A percentile compares a stretch with the other conserved stretches of the same genome.
phyloP scores from a whole-genome alignment of 2,329 filamentous ascomycete genomes.

The Neoarthrinium moseri region DNA sequence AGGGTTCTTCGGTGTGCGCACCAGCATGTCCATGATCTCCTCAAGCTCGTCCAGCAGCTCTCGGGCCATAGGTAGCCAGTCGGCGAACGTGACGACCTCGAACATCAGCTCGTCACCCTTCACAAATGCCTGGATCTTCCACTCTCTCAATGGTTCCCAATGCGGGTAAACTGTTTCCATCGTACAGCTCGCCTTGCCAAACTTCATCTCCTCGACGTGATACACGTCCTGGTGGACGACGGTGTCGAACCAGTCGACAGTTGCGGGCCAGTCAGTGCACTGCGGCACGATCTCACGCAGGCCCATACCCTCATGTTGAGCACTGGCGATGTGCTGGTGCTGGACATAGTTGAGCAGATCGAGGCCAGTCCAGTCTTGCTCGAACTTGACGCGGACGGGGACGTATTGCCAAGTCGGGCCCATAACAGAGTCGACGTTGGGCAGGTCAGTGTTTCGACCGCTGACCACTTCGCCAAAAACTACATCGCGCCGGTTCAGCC shows the following conservation, averaged over 20 bases:
- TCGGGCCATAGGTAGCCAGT: slow-evolving; percentile 50
- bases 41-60: slow-evolving; percentile 51
- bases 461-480: slow-evolving; percentile 67
- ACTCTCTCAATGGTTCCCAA: slow-evolving; percentile 52
- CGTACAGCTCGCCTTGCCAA: slow-evolving; percentile 34
- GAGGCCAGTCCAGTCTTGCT: slow-evolving; percentile 45
- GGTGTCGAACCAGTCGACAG: slow-evolving; percentile 48
- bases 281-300: slow-evolving; percentile 50
- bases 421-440: slow-evolving; percentile 54
- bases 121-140: slow-evolving; percentile 62
- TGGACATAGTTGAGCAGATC: slow-evolving; percentile 55
- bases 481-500: slow-evolving; percentile 52
- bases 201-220: slow-evolving; percentile 55
- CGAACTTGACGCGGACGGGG: slow-evolving; percentile 59
- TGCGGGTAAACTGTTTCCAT: slow-evolving; percentile 61
- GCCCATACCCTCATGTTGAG: slow-evolving; percentile 53
- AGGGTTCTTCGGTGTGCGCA: slow-evolving; percentile 29
- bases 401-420: slow-evolving; percentile 69
- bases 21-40: slow-evolving; percentile 36
- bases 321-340: slow-evolving; percentile 55
- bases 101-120: slow-evolving; percentile 50
- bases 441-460: slow-evolving; percentile 59
- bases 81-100: slow-evolving; percentile 60
- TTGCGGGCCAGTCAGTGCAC: slow-evolving; percentile 44
- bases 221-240: slow-evolving; percentile 60